Percentiles rank a stretch among this genome's conserved stretches.
Evolutionary conservation across 495 filamentous ascomycete genomes (phyloP).

Genomic region (Penicillium alfredii): DNA sequence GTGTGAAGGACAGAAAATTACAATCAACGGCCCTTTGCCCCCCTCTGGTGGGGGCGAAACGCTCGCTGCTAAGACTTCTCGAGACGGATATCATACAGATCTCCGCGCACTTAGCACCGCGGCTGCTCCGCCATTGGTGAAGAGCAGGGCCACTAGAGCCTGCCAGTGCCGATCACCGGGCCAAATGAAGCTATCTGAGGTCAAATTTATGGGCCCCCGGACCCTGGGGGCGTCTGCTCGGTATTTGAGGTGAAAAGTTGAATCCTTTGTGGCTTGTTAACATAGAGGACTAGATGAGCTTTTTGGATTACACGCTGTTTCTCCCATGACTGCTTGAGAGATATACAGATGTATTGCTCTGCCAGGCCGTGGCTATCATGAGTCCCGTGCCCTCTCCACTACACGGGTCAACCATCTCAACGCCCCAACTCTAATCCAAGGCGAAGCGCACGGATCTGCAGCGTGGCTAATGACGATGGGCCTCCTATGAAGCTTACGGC

Average conservation of each 20-base stretch:
- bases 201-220: not conserved
- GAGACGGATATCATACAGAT: slow-evolving; percentile 11
- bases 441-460: slow-evolving; percentile 13
- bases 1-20: slow-evolving; percentile 1
- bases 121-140: slow-evolving; percentile 6
- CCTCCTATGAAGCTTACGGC: slow-evolving; percentile 18
- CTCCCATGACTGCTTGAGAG: too few species aligned
- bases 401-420: too few species aligned
- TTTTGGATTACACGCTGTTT: too few species aligned
- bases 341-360: too few species aligned
- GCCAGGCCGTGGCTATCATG: too few species aligned
- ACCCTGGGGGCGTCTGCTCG: too few species aligned
- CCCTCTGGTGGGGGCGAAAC: slow-evolving; percentile 5
- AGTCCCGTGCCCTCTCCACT: too few species aligned
- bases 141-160: not conserved
- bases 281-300: too few species aligned
- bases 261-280: too few species aligned
- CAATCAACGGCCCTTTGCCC: slow-evolving; percentile 3
- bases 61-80: slow-evolving; percentile 2
- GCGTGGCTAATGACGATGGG: slow-evolving; percentile 19
- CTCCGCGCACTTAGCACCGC: slow-evolving; percentile 4
- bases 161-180: slow-evolving; percentile 11
- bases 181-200: not conserved
- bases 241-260: too few species aligned
- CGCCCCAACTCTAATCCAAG: not conserved